Conservation (phyloP, 1,284 basidiomycete genomes). For the Athelia sp. region DNA sequence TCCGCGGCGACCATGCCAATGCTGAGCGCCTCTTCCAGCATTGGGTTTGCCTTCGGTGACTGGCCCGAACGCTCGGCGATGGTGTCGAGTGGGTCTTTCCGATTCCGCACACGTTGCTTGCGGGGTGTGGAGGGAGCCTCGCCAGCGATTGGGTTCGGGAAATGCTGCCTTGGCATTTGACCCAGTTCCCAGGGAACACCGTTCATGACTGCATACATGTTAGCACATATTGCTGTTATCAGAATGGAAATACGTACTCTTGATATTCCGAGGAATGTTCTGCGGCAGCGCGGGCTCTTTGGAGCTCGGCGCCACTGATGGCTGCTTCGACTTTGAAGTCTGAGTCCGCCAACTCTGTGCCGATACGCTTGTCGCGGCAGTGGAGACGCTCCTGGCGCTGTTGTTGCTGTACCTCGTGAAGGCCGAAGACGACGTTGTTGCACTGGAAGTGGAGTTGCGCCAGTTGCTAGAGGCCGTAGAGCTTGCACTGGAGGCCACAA, state of each 20-base stretch:
- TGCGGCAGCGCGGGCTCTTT: slow-evolving; percentile 24
- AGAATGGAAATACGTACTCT: slow-evolving; percentile 49
- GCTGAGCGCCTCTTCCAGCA: slow-evolving; percentile 37
- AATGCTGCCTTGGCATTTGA: slow-evolving; percentile 59
- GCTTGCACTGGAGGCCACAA: slow-evolving; percentile 47
- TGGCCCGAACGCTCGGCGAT: slow-evolving; percentile 58
- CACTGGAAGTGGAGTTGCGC: slow-evolving; percentile 69
- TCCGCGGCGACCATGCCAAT: slow-evolving; percentile 69
- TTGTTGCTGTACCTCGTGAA: slow-evolving; percentile 78
- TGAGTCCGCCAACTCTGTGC: slow-evolving; percentile 61
- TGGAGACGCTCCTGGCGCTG: slow-evolving; percentile 66
- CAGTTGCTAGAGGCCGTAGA: slow-evolving; percentile 64
- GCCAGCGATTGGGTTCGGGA: slow-evolving; percentile 54
- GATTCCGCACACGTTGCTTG: slow-evolving; percentile 64
- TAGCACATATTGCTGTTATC: slow-evolving; percentile 8
- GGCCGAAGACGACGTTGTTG: slow-evolving; percentile 59
- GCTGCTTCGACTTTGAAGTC: slow-evolving; percentile 17
- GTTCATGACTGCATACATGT: slow-evolving; percentile 49
- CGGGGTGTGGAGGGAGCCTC: slow-evolving; percentile 45
- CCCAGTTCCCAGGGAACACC: slow-evolving; percentile 71
- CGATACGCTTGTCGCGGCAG: slow-evolving; percentile 72
- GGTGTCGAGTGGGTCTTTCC: slow-evolving; percentile 63
- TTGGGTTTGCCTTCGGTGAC: slow-evolving; percentile 29
- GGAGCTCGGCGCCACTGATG: slow-evolving; percentile 18
- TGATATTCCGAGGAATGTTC: slow-evolving; percentile 64